phyloP scores from a whole-genome alignment of 768 basidiomycete species.

The Mycena galopus region DNA sequence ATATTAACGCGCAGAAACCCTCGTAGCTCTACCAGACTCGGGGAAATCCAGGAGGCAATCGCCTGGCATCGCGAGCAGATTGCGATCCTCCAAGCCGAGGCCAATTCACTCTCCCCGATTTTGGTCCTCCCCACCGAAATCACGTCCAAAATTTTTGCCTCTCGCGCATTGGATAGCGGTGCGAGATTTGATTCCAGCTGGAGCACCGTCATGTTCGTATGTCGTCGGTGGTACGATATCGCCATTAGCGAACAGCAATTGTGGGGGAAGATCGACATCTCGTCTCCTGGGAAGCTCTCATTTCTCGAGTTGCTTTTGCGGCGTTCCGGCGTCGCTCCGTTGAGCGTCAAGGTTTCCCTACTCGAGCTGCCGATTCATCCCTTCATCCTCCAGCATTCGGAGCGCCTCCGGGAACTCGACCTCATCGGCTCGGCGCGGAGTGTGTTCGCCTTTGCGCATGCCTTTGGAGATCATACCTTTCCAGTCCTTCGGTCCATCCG shows the following conservation, averaged over 20 bases:
- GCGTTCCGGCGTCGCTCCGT: constrained; percentile 12
- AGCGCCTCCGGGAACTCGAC: neutral
- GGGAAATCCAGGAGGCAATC: constrained; percentile 9
- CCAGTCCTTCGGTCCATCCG: neutral
- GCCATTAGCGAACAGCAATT: neutral
- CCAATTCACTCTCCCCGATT: constrained; percentile 15
- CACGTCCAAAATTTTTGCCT: neutral
- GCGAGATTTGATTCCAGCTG: neutral
- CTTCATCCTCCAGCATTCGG: neutral
- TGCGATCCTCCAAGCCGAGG: constrained; percentile 1
- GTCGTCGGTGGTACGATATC: constrained; percentile 16
- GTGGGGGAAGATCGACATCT: neutral
- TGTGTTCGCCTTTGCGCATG: neutral
- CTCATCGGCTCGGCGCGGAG: neutral
- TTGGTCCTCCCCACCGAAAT: no score
- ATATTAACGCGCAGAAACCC: no score
- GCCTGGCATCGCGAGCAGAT: constrained; percentile 24
- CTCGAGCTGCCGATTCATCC: neutral
- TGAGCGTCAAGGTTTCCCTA: neutral
- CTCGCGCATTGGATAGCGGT: neutral
- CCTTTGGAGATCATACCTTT: neutral
- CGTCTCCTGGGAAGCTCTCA: neutral
- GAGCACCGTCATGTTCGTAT: constrained; percentile 10
- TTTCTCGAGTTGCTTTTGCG: neutral
- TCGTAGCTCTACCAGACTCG: no score